A percentile compares a stretch with the other conserved stretches of the same genome.
These are phyloP conservation scores for Basipetospora chlamydospora DNA, from an alignment of 2,329 filamentous ascomycete genomes.

Conservation along the genomic window DNA sequence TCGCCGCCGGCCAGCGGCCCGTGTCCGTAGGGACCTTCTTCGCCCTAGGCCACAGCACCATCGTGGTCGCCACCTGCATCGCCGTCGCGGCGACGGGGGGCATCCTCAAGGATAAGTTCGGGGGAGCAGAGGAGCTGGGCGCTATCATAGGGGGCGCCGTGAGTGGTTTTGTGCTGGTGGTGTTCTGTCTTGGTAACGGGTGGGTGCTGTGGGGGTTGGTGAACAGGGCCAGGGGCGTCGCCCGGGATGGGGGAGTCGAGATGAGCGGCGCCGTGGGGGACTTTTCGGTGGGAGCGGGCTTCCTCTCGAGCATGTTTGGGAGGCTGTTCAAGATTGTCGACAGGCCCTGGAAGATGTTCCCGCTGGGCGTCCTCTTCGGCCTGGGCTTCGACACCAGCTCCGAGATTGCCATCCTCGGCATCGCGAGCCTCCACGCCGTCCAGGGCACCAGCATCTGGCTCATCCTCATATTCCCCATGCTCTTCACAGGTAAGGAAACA, in stretches of 20 bases:
- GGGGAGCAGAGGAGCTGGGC: constrained; percentile 63
- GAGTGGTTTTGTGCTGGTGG: constrained; percentile 66
- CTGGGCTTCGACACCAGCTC: constrained; percentile 92
- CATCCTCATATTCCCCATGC: constrained; percentile 76
- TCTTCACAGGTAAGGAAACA: constrained; percentile 58
- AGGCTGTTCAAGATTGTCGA: constrained; percentile 62
- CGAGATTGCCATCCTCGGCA: constrained; percentile 82
- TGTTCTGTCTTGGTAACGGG: constrained; percentile 70
- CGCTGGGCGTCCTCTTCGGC: constrained; percentile 75
- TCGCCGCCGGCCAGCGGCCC: constrained; percentile 71
- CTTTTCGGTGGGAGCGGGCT: constrained; percentile 60
- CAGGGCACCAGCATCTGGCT: constrained; percentile 85
- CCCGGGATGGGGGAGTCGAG: constrained; percentile 25
- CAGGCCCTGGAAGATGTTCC: constrained; percentile 90
- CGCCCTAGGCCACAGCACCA: constrained; percentile 82
- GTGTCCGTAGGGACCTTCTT: constrained; percentile 93
- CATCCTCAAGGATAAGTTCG: constrained; percentile 67
- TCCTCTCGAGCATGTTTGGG: constrained; percentile 57
- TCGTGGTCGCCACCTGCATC: constrained; percentile 80
- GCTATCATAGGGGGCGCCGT: constrained; percentile 83
- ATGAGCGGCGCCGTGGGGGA: constrained; percentile 15
- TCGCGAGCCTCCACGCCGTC: constrained; percentile 74
- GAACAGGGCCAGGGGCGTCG: constrained; percentile 47
- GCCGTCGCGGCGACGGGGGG: constrained; percentile 85
- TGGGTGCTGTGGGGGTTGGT: constrained; percentile 74